Evolutionary conservation across 2,329 filamentous ascomycete genomes (phyloP).

Genomic region (Colletotrichum tropicicola): DNA sequence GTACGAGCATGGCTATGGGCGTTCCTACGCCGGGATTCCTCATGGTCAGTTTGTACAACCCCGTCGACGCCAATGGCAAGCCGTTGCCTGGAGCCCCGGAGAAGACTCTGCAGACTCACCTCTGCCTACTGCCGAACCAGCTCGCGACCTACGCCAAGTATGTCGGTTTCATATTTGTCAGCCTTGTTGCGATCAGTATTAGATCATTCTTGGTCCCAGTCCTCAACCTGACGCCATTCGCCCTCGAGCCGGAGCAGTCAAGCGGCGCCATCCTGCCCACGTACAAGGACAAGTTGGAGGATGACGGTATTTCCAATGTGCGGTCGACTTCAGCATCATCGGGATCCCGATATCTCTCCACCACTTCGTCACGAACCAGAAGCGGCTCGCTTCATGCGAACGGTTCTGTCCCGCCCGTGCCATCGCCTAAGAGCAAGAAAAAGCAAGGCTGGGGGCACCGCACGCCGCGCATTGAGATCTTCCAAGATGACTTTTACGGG

Average conservation of each 20-base stretch:
- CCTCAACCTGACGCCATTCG: slow-evolving; percentile 62
- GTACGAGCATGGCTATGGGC: slow-evolving; percentile 95
- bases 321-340: slow-evolving; percentile 41
- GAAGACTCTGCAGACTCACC: slow-evolving; percentile 82
- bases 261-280: slow-evolving; percentile 50
- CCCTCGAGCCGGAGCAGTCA: slow-evolving; percentile 51
- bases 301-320: slow-evolving; percentile 44
- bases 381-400: slow-evolving; percentile 39
- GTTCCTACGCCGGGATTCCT: slow-evolving; percentile 88
- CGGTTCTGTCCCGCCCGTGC: slow-evolving; percentile 29
- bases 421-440: slow-evolving; percentile 40
- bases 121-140: slow-evolving; percentile 92
- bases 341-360: slow-evolving; percentile 43
- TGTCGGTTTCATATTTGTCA: slow-evolving; percentile 66
- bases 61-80: slow-evolving; percentile 70
- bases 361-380: slow-evolving; percentile 32
- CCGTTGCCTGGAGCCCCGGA: slow-evolving; percentile 52
- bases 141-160: slow-evolving; percentile 86
- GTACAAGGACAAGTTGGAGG: slow-evolving; percentile 64
- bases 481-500: slow-evolving; percentile 55
- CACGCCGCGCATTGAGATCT: slow-evolving; percentile 63
- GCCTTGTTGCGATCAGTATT: slow-evolving; percentile 57
- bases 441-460: slow-evolving; percentile 54
- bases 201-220: slow-evolving; percentile 67
- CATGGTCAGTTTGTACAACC: slow-evolving; percentile 92